Percentiles rank a stretch among this genome's conserved stretches.
Evolutionary conservation across 495 filamentous ascomycete species (phyloP).

Genomic region (Xylaria intraflava): DNA sequence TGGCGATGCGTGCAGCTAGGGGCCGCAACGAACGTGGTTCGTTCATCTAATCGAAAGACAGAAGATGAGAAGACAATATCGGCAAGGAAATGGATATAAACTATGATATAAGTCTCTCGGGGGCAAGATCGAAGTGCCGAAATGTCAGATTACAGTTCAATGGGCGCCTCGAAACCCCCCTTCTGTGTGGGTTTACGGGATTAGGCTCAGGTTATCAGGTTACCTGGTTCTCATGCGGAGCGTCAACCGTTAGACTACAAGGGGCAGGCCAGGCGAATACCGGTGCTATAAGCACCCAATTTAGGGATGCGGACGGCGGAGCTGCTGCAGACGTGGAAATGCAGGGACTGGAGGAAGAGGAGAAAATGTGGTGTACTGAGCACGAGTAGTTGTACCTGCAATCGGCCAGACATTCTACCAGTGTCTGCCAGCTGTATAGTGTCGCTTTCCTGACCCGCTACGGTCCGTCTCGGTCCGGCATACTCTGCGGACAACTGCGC

Average conservation of each 20-base stretch:
- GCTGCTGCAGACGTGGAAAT: slow-evolving; percentile 5
- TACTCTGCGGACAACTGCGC: too few relatives aligned
- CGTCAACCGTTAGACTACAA: neutral
- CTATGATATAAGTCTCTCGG: neutral
- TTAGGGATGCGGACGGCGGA: neutral
- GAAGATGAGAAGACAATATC: neutral
- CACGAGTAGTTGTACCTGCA: neutral
- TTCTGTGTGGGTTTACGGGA: neutral
- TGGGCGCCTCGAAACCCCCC: neutral
- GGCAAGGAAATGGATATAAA: neutral
- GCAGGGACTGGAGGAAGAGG: slow-evolving; percentile 6
- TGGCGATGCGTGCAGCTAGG: slow-evolving; percentile 2
- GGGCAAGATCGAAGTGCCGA: neutral
- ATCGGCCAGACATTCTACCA: too few relatives aligned
- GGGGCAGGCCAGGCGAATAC: neutral
- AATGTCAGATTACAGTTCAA: neutral
- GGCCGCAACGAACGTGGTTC: neutral
- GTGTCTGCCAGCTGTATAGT: too few relatives aligned
- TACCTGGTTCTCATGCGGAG: slow-evolving; percentile 1
- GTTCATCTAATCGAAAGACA: slow-evolving; percentile 4
- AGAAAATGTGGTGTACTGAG: neutral
- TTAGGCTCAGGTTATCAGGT: slow-evolving; percentile 1
- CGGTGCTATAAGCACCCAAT: neutral
- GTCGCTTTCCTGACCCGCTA: too few relatives aligned
- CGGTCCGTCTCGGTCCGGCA: too few relatives aligned